These are phyloP conservation scores for Teunomyces panamensis DNA, from an alignment of 805 yeast species.

Conservation along the genomic window DNA sequence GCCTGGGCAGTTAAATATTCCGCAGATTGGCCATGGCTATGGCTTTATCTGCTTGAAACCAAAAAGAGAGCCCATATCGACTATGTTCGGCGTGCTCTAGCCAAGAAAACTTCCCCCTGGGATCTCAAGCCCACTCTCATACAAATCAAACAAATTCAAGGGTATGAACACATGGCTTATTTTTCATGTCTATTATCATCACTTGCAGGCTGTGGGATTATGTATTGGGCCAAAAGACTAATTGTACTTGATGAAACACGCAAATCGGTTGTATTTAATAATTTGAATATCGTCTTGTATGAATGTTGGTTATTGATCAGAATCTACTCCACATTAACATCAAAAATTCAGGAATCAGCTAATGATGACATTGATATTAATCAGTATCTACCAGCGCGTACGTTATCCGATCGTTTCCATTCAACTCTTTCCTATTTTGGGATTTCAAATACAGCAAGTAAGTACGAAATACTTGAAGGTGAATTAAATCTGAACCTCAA, in stretches of 20 bases:
- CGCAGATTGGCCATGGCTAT: slow-evolving; percentile 44
- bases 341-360: not conserved
- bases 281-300: slow-evolving; percentile 35
- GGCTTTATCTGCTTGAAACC: slow-evolving; percentile 27
- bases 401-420: not conserved
- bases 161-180: slow-evolving; percentile 20
- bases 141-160: slow-evolving; percentile 9
- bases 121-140: slow-evolving; percentile 1
- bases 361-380: not conserved
- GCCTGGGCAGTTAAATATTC: slow-evolving; percentile 32
- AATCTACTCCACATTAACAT: slow-evolving; percentile 16
- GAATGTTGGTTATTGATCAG: slow-evolving; percentile 31
- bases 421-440: not conserved
- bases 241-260: slow-evolving; percentile 25
- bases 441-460: not conserved
- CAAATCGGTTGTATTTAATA: slow-evolving; percentile 27
- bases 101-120: not conserved
- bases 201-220: slow-evolving; percentile 22
- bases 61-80: slow-evolving; percentile 14
- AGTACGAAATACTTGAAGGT: slow-evolving; percentile 1
- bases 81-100: slow-evolving; percentile 11
- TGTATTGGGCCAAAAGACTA: slow-evolving; percentile 26
- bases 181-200: slow-evolving; percentile 25
- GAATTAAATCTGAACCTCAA: slow-evolving; percentile 3
- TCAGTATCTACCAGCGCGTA: not conserved